A percentile compares a stretch with the other conserved stretches of the same genome.
These are phyloP conservation scores for Magnolia changhungtana DNA, from an alignment of 164 flowering plant genomes.

Conservation along the genomic window DNA sequence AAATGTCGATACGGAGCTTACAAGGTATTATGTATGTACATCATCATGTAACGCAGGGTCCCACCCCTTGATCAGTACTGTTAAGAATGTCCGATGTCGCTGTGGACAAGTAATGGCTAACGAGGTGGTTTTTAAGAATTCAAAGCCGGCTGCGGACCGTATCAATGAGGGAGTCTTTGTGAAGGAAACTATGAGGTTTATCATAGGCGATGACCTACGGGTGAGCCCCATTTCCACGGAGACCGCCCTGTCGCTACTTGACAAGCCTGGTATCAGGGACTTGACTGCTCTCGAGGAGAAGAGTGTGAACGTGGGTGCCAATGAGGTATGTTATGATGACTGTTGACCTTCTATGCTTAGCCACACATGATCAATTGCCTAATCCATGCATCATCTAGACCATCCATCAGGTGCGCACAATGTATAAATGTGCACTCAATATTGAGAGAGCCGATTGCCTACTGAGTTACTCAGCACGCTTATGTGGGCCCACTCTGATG, in stretches of 20 bases:
- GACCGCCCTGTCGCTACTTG: background rate
- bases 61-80: background rate
- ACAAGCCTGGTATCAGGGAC: background rate
- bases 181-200: background rate
- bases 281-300: background rate
- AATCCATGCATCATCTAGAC: too few species aligned
- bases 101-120: slow-evolving; percentile 7
- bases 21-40: background rate
- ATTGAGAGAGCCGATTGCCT: too few species aligned
- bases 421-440: too few species aligned
- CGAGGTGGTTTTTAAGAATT: too few species aligned
- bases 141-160: background rate
- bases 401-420: too few species aligned
- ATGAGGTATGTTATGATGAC: background rate
- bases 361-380: too few species aligned
- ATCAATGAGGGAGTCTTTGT: background rate
- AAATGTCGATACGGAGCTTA: background rate
- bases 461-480: too few species aligned
- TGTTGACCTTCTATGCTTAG: too few species aligned
- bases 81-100: slow-evolving; percentile 2
- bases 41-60: background rate
- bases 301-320: background rate
- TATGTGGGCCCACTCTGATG: too few species aligned
- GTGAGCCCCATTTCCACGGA: background rate
- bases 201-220: background rate